Evolutionary conservation across 495 filamentous ascomycete species (phyloP).

Genomic region (Xylaria scruposa): DNA sequence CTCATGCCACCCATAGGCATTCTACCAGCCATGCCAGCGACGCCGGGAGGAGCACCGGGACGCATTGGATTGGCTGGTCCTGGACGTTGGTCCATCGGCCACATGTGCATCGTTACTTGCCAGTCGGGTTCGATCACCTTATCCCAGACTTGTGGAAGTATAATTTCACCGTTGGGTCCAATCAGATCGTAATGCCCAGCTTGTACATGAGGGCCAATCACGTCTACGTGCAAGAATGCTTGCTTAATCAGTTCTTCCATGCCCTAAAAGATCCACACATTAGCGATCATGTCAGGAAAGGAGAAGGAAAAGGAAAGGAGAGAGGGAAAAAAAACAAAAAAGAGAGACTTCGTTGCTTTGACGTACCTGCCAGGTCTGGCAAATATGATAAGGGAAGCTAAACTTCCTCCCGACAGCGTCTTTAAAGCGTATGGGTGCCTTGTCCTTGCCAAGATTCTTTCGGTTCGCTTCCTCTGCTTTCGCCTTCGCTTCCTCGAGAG

Average conservation of each 20-base stretch:
- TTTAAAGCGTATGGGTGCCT: constrained; percentile 76
- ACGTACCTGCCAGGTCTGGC: constrained; percentile 80
- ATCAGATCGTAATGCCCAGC: constrained; percentile 86
- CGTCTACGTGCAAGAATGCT: constrained; percentile 84
- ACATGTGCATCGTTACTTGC: constrained; percentile 96
- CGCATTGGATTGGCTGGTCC: constrained; percentile 25
- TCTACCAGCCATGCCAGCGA: constrained; percentile 26
- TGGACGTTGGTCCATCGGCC: constrained; percentile 74
- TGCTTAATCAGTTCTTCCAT: constrained; percentile 89
- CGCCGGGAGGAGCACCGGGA: constrained; percentile 11
- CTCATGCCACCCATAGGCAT: constrained; percentile 19
- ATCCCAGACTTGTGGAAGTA: constrained; percentile 87
- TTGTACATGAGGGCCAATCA: constrained; percentile 81
- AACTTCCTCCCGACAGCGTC: constrained; percentile 88
- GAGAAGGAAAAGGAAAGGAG: too few species aligned
- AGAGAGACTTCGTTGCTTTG: not conserved
- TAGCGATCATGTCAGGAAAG: constrained; percentile 21
- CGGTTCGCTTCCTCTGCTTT: constrained; percentile 62
- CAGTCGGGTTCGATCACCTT: constrained; percentile 85
- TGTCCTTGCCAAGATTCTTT: constrained; percentile 51
- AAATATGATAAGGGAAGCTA: constrained; percentile 81
- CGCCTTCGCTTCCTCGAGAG: constrained; percentile 50
- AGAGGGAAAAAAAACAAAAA: too few species aligned
- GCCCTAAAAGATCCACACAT: constrained; percentile 55
- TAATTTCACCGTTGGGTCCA: constrained; percentile 84